A percentile compares a stretch with the other conserved stretches of the same genome.
Evolutionary conservation across 768 basidiomycete species (phyloP).

Genomic region (Mrakia blollopis): DNA sequence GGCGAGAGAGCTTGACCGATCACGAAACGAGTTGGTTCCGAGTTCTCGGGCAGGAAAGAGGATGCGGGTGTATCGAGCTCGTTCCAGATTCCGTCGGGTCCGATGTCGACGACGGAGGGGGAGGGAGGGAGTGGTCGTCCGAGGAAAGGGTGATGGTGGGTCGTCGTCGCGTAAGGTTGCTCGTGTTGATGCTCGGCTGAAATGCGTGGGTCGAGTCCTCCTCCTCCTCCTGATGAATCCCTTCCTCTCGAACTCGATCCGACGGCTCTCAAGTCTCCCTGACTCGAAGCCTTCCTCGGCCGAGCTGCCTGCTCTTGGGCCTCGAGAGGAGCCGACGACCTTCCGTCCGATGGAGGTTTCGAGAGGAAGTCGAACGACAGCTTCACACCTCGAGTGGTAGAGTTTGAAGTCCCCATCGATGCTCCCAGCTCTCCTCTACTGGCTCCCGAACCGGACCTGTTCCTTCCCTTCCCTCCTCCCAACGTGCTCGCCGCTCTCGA

Average conservation of each 20-base stretch:
- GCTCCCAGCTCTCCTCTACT: not conserved
- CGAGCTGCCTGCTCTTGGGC: no score
- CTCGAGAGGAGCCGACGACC: not conserved
- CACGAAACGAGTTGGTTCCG: not conserved
- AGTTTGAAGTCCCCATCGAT: not conserved
- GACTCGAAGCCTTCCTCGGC: constrained; percentile 8
- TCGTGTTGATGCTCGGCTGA: not conserved
- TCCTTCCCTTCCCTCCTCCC: not conserved
- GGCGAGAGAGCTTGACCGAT: constrained; percentile 16
- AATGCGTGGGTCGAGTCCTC: not conserved
- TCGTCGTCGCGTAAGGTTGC: not conserved
- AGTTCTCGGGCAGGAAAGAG: not conserved
- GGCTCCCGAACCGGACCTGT: not conserved
- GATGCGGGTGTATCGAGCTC: not conserved
- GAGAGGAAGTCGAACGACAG: constrained; percentile 7
- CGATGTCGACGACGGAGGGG: not conserved
- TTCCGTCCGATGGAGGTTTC: not conserved
- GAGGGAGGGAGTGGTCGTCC: constrained; percentile 11
- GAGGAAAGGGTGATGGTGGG: constrained; percentile 2
- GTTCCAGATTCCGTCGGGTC: constrained; percentile 8
- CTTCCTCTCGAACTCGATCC: not conserved
- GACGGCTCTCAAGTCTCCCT: constrained; percentile 1
- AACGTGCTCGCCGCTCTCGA: constrained; percentile 5
- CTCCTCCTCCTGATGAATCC: not conserved
- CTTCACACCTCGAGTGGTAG: not conserved